Base-by-base conservation (phyloP, 179 eudicot genomes). In the Amaranthus tricolor region DNA sequence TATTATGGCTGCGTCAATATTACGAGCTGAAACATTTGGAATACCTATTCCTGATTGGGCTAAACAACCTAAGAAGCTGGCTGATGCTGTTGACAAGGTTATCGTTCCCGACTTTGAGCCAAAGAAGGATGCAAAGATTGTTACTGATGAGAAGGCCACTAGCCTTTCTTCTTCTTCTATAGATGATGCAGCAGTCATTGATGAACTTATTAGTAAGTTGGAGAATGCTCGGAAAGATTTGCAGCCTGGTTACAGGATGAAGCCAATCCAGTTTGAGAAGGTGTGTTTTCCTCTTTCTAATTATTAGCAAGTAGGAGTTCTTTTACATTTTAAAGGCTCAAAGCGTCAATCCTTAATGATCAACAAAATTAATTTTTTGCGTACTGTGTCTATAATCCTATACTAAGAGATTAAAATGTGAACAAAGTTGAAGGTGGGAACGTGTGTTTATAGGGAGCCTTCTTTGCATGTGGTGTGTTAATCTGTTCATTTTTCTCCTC, bases 201-300 rank as follows among this genome's bases (percentile, higher is more conserved):
- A 89, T 72, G 94, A 91, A 58, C 79, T 94, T 20, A 80, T 86
- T 67, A 72, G 66, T 69, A 90, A 84, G 86, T 75, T 94, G 81
- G 96, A 89, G 74, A 74, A 72, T 65, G 82, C 80, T 65, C 72
- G 84, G 20, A 80, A 62, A 58, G 80, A 68, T 61, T 74, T 94
- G 72, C 87, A 83, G 52, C 78, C 88, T 9, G 84, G 85, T 17
- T 94, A 85, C 86, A 86, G 79, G 84, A 87, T 94, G 97, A 91
- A 91, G 68, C 92, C 98, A 20, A 88, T 94, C 81, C 97, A 90
- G 78, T 94, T 94, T 84, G 98, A 94, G 87, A 94, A 94, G 98
- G 98, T 94, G 60, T 48, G 76, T 51, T 24, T 54, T 52, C 74
- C 9, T 48, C 62, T 40, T 55, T 9, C 31, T 19, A 10, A 31